Percentiles rank a stretch among this genome's conserved stretches.
Conservation (phyloP, 805 yeast genomes). For the Candida succiphila region DNA sequence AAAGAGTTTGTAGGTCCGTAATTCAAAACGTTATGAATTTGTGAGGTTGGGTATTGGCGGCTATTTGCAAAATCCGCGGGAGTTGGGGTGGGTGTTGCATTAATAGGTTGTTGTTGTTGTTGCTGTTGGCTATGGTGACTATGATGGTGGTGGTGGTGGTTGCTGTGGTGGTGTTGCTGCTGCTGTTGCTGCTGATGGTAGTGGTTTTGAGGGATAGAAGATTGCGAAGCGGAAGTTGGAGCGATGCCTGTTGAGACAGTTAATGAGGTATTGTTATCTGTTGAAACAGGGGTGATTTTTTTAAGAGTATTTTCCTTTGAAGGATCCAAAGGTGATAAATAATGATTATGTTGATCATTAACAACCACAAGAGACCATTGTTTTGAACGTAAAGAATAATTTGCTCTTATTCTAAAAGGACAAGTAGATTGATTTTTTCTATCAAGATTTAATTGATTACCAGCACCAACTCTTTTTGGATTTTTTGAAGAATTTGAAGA, state of each 20-base stretch:
- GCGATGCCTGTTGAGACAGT: background rate
- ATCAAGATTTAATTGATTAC: constrained; percentile 7
- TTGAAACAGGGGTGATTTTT: constrained; percentile 1
- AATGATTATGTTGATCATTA: constrained; percentile 52
- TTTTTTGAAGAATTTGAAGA: constrained; percentile 1
- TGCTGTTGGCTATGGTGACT: background rate
- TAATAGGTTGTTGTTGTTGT: background rate
- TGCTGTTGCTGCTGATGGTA: background rate
- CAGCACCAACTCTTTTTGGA: constrained; percentile 7
- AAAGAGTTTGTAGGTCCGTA: constrained; percentile 16
- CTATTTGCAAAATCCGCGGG: constrained; percentile 2
- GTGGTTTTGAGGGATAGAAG: background rate
- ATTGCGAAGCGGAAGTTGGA: background rate
- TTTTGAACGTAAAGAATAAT: constrained; percentile 39
- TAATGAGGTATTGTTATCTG: constrained; percentile 3
- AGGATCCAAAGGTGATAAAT: constrained; percentile 16
- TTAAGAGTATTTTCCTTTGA: background rate
- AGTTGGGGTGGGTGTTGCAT: constrained; percentile 1
- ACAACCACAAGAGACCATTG: constrained; percentile 54
- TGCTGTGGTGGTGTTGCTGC: constrained; percentile 2
- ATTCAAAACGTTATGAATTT: constrained; percentile 5
- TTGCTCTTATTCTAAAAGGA: constrained; percentile 59
- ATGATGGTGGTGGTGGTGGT: constrained; percentile 1
- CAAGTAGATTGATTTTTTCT: constrained; percentile 29
- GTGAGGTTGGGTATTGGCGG: background rate